Conservation (phyloP, 2,329 filamentous ascomycete genomes). For the Pseudopyricularia javanii region DNA sequence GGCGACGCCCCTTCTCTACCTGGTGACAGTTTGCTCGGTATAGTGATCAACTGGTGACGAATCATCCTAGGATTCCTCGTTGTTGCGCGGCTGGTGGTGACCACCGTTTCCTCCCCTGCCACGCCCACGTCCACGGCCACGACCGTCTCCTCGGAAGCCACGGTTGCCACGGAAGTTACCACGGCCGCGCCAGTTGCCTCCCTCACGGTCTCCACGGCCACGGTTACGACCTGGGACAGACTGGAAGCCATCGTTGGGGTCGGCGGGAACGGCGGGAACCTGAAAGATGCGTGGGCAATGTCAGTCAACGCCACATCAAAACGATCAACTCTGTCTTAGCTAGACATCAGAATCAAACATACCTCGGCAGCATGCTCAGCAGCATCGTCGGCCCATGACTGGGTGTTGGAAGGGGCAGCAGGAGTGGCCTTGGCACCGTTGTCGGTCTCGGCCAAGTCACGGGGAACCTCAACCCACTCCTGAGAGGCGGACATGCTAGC, state of each 20-base stretch:
- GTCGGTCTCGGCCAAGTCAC: constrained; percentile 62
- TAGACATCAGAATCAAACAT: constrained; percentile 14
- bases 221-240: constrained; percentile 53
- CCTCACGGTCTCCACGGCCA: constrained; percentile 40
- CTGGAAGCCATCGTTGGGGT: constrained; percentile 56
- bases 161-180: constrained; percentile 39
- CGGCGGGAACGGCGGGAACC: constrained; percentile 22
- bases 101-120: constrained; percentile 20
- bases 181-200: constrained; percentile 27
- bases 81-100: constrained; percentile 21
- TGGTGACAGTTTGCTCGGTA: background rate
- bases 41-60: background rate
- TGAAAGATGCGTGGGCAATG: background rate
- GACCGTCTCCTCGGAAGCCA: constrained; percentile 34
- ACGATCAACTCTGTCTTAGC: too few relatives aligned
- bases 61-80: constrained; percentile 23
- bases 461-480: constrained; percentile 67
- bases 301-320: background rate
- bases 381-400: constrained; percentile 77
- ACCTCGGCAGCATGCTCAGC: constrained; percentile 37
- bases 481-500: constrained; percentile 36
- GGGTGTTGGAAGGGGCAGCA: constrained; percentile 38
- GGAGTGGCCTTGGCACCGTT: constrained; percentile 49
- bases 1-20: background rate
- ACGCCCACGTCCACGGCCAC: constrained; percentile 23